These are phyloP conservation scores for Chlorella sp. DNA, from an alignment of 139 green algal genomes.

Conservation along the genomic window DNA sequence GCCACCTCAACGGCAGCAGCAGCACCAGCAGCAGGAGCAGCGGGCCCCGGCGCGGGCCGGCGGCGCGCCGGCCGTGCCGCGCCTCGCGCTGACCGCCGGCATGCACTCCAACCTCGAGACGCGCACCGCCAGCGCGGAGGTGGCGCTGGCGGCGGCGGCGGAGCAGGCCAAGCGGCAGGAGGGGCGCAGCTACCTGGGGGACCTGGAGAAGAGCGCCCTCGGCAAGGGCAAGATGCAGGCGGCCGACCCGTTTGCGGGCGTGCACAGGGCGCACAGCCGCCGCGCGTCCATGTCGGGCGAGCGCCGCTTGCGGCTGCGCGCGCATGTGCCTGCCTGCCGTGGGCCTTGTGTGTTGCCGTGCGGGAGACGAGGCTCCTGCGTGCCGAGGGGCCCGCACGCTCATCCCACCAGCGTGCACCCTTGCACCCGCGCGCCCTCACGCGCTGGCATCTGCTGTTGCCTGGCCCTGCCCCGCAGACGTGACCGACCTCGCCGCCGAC, in stretches of 20 bases:
- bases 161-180: conserved; percentile 9
- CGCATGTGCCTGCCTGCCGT: not conserved
- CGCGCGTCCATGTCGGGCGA: conserved; percentile 8
- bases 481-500: not conserved
- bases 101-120: conserved; percentile 31
- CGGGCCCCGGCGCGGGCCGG: not conserved
- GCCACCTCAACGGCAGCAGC: not conserved
- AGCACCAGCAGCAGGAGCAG: not conserved
- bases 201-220: conserved; percentile 34
- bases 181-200: conserved; percentile 22
- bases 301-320: not conserved
- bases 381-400: too few species aligned
- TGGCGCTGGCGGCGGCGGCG: conserved; percentile 30
- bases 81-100: conserved; percentile 12
- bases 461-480: not conserved
- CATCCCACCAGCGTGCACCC: too few species aligned
- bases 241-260: not conserved
- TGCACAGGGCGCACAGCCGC: not conserved
- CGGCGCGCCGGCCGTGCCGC: conserved; percentile 2
- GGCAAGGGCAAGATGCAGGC: conserved; percentile 52
- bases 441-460: too few species aligned
- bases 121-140: conserved; percentile 26
- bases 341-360: too few species aligned
- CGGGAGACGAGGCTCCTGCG: too few species aligned
- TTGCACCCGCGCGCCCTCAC: too few species aligned